A percentile compares a stretch with the other conserved stretches of the same genome.
phyloP scores from a whole-genome alignment of 78 protist species.

The Dictyostelium intermedium region DNA sequence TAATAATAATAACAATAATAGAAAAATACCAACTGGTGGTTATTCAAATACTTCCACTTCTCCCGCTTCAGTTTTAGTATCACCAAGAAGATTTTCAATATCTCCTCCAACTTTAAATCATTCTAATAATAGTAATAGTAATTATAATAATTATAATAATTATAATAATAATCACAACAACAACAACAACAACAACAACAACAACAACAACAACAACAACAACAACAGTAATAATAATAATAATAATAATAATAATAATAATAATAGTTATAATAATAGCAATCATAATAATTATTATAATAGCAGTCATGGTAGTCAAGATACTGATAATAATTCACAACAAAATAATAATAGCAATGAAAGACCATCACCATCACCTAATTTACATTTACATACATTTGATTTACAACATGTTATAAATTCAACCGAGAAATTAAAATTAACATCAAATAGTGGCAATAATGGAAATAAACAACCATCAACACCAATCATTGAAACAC shows the following conservation, averaged over 20 bases:
- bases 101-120: not conserved
- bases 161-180: slow-evolving; percentile 9
- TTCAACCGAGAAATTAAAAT: not conserved
- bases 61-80: slow-evolving; percentile 1
- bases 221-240: too few species aligned
- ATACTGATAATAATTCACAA: not conserved
- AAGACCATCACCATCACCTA: not conserved
- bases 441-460: not conserved
- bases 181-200: not conserved
- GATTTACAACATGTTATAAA: not conserved
- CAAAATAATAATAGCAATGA: not conserved
- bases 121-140: not conserved
- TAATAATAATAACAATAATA: not conserved
- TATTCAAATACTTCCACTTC: not conserved
- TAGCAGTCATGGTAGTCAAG: not conserved
- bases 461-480: not conserved
- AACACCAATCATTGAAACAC: not conserved
- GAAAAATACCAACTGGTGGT: not conserved
- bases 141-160: not conserved
- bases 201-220: too few species aligned
- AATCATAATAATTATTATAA: not conserved
- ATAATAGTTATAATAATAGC: not conserved
- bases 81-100: slow-evolving; percentile 15
- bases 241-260: not conserved
- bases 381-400: slow-evolving; percentile 28